These are phyloP conservation scores for Penicillium occitanis DNA, from an alignment of 2,329 filamentous ascomycete species.

Conservation along the genomic window DNA sequence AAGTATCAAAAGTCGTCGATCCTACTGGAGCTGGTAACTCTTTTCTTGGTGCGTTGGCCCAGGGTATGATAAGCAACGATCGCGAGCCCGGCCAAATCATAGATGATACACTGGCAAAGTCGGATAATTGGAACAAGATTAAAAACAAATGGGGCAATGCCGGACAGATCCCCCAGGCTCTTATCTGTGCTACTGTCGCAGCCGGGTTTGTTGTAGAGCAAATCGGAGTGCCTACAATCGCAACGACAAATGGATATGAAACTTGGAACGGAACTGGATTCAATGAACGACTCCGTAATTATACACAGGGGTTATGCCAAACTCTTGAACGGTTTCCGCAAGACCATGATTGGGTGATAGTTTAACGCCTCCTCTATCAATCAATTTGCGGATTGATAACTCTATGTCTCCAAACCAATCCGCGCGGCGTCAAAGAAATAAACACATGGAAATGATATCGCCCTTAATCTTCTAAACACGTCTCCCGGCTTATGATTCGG, in stretches of 20 bases:
- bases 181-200: slow-evolving; percentile 74
- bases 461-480: slow-evolving; percentile 21
- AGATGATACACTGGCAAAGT: slow-evolving; percentile 45
- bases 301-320: slow-evolving; percentile 44
- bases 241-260: slow-evolving; percentile 36
- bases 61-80: slow-evolving; percentile 53
- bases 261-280: slow-evolving; percentile 49
- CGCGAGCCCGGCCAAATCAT: slow-evolving; percentile 34
- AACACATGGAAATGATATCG: slow-evolving; percentile 22
- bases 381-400: slow-evolving; percentile 35
- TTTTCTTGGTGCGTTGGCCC: slow-evolving; percentile 67
- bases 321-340: slow-evolving; percentile 40
- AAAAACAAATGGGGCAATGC: slow-evolving; percentile 50
- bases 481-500: slow-evolving; percentile 35
- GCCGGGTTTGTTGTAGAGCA: slow-evolving; percentile 96
- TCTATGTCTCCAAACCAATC: slow-evolving; percentile 40
- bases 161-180: slow-evolving; percentile 60
- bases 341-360: slow-evolving; percentile 34
- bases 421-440: slow-evolving; percentile 22
- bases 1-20: slow-evolving; percentile 65
- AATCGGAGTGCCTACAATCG: slow-evolving; percentile 69
- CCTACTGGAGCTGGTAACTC: slow-evolving; percentile 93
- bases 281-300: slow-evolving; percentile 46
- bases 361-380: slow-evolving; percentile 30
- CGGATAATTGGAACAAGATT: slow-evolving; percentile 53